A percentile compares a stretch with the other conserved stretches of the same genome.
Evolutionary conservation across 768 basidiomycete species (phyloP).

Genomic region (Multifurca ochricompacta): DNA sequence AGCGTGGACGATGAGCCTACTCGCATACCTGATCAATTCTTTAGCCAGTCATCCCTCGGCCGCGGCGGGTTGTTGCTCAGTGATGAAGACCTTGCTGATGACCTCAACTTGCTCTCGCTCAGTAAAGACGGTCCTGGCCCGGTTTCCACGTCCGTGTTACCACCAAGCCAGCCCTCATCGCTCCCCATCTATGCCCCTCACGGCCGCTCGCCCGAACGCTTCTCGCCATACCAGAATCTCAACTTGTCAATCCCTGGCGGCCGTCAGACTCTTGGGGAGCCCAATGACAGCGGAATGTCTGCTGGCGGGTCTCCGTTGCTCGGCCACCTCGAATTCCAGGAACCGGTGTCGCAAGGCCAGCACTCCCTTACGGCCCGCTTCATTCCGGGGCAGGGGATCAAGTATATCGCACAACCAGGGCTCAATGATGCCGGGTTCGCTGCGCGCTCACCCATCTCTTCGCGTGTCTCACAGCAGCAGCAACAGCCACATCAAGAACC

Average conservation of each 20-base stretch:
- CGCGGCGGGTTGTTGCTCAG: conserved; percentile 60
- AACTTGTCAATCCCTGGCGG: conserved; percentile 50
- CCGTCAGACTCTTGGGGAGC: conserved; percentile 48
- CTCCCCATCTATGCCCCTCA: conserved; percentile 68
- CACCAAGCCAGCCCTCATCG: conserved; percentile 64
- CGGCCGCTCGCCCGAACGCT: conserved; percentile 47
- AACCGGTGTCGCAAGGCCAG: conserved; percentile 27
- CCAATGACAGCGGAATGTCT: conserved; percentile 54
- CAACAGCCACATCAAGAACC: conserved; percentile 15
- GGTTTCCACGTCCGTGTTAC: conserved; percentile 32
- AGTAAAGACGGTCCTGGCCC: conserved; percentile 36
- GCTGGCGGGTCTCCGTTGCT: conserved; percentile 41
- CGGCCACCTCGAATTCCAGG: conserved; percentile 39
- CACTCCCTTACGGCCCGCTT: conserved; percentile 48
- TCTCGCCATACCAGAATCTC: conserved; percentile 52
- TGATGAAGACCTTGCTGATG: conserved; percentile 75
- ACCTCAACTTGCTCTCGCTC: conserved; percentile 58
- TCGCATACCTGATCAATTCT: conserved; percentile 29
- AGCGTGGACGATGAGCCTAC: conserved; percentile 37
- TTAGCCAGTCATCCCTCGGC: conserved; percentile 25
- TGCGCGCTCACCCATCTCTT: conserved; percentile 51
- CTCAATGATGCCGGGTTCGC: conserved; percentile 26
- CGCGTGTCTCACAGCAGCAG: conserved; percentile 30
- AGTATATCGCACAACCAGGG: conserved; percentile 39
- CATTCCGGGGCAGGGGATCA: conserved; percentile 58